Evolutionary conservation across 106 monocot species (phyloP).

Genomic region (Allium fistulosum): DNA sequence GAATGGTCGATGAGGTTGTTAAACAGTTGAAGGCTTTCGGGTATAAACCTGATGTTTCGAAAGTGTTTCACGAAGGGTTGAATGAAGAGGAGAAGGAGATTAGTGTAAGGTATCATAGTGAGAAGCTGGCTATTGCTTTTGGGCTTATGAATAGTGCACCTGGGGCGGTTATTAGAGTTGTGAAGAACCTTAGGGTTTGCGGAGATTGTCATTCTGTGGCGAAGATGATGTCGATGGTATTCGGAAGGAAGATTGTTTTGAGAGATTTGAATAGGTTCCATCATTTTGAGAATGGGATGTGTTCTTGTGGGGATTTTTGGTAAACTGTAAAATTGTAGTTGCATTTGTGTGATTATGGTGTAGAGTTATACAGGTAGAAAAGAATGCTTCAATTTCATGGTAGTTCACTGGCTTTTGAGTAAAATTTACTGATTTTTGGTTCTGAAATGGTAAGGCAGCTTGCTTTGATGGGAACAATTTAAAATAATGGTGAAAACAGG

Average conservation of each 20-base stretch:
- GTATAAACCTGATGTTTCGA: constrained; percentile 49
- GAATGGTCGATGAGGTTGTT: constrained; percentile 54
- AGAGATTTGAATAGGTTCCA: constrained; percentile 77
- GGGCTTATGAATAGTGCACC: constrained; percentile 63
- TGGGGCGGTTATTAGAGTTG: constrained; percentile 45
- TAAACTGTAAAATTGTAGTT: constrained; percentile 3
- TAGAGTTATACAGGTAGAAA: no score
- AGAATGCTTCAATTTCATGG: no score
- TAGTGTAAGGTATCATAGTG: constrained; percentile 70
- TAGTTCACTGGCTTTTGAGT: no score
- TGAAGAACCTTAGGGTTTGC: constrained; percentile 73
- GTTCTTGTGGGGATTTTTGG: constrained; percentile 78
- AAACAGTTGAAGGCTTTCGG: constrained; percentile 45
- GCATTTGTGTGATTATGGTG: no score
- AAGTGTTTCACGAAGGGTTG: constrained; percentile 43
- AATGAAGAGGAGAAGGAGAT: constrained; percentile 60
- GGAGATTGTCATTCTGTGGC: constrained; percentile 64
- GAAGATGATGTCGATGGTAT: constrained; percentile 49
- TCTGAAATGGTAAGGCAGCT: no score
- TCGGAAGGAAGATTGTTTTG: constrained; percentile 49
- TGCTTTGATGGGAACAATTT: no score
- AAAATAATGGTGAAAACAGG: no score
- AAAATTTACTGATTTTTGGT: no score
- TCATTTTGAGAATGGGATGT: constrained; percentile 47
- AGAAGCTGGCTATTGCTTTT: constrained; percentile 81